Base-by-base conservation (phyloP, 202 grass and related monocot genomes). In the Saccharum hybrid region DNA sequence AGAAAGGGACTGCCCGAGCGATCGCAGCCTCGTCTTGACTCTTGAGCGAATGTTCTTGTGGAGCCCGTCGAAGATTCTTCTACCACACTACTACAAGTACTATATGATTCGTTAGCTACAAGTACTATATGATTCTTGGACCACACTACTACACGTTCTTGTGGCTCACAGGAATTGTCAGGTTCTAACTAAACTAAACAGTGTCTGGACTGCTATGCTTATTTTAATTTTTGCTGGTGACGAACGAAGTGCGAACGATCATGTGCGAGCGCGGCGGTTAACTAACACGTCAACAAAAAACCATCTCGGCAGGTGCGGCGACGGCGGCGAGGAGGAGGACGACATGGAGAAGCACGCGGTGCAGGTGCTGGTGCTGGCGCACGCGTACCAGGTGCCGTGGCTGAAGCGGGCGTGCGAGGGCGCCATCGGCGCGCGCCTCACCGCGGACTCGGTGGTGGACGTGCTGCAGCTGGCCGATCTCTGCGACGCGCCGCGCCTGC, bases 361-460 rank as follows among this genome's bases (percentile, higher is more conserved):
- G 90, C 90, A 91, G 59, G 56, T 90, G 79, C 90, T 94, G 76
- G 94, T 84, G 80, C 84, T 97, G 81, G 88, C 94, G 54, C 94
- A 97, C 77, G 92, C 89, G 66, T 94, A 92, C 83, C 66, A 60
- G n/a, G 92, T 93, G 74, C 66, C 59, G 36, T 94, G 92, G 92
- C 81, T 97, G 56, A 97, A 97, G 83, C 86, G 64, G 5, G 64
- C 61, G 66, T 93, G 92, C 83, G 86, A 94, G 88, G 84, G 22
- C 72, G 75, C 73, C 26, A 79, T 97, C 57, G 88, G 90, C 7
- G 74, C 82, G 5, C 28, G 86, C 40, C 82, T 97, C 7, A 88
- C 92, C 8, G 87, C 88, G 57, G 92, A 81, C 52, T 76, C 78
- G 16, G 89, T 86, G 26, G 86, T 93, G n/a, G 94, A 97, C 76